phyloP scores from a whole-genome alignment of 805 yeast species.

The Monosporozyma yasuniensis region DNA sequence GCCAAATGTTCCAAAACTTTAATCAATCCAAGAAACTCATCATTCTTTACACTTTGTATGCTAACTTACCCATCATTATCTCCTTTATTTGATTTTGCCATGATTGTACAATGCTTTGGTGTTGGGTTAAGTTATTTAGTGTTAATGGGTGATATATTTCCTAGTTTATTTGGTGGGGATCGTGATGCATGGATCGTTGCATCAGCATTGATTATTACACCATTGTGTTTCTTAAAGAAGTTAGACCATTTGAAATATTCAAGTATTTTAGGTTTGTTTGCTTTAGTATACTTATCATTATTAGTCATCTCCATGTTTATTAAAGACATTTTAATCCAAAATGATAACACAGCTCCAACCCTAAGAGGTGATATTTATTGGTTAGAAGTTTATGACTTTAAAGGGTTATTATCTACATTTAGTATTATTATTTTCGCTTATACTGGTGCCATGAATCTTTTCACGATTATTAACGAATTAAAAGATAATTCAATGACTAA shows the following conservation, averaged over 20 bases:
- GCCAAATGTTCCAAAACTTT: conserved; percentile 49
- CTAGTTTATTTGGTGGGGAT: conserved; percentile 44
- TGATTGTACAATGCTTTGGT: conserved; percentile 72
- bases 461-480: conserved; percentile 65
- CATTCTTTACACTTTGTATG: conserved; percentile 62
- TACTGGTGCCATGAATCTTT: conserved; percentile 76
- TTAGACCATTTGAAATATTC: conserved; percentile 65
- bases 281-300: conserved; percentile 47
- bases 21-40: conserved; percentile 48
- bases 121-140: conserved; percentile 65
- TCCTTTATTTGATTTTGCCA: conserved; percentile 64
- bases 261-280: conserved; percentile 57
- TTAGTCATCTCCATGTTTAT: conserved; percentile 44
- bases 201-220: conserved; percentile 47
- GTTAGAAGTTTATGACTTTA: conserved; percentile 35
- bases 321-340: conserved; percentile 25
- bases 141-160: conserved; percentile 69
- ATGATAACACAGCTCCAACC: conserved; percentile 18
- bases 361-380: conserved; percentile 38
- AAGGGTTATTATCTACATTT: conserved; percentile 50
- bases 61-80: conserved; percentile 64
- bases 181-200: conserved; percentile 37
- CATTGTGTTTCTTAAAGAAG: conserved; percentile 51
- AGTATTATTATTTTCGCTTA: conserved; percentile 72
- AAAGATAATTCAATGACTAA: conserved; percentile 44